Conservation (phyloP, 208 protist genomes). For the Porcisia deanei region DNA sequence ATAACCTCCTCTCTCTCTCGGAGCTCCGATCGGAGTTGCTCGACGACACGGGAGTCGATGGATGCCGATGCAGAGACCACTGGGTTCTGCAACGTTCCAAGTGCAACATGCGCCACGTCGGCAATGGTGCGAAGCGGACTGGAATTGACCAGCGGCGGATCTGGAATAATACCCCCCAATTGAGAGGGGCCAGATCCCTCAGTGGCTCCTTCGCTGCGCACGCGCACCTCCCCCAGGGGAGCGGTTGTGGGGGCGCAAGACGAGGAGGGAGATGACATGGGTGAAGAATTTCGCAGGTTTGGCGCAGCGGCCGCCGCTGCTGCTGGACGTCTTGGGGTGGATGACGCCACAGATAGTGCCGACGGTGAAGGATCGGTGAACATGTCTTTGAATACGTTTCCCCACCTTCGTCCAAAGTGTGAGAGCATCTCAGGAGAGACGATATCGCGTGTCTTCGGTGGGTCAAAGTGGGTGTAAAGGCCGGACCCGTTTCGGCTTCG, state of each 20-base stretch:
- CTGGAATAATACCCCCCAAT: background rate
- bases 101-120: background rate
- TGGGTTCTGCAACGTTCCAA: background rate
- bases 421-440: constrained; percentile 32
- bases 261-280: background rate
- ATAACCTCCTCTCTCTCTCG: constrained; percentile 37
- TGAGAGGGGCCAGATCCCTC: background rate
- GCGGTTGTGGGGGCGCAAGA: background rate
- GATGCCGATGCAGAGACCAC: background rate
- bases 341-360: background rate
- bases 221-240: background rate
- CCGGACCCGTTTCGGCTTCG: constrained; percentile 5
- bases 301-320: background rate
- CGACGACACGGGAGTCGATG: constrained; percentile 14
- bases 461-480: constrained; percentile 2
- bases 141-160: background rate
- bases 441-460: background rate
- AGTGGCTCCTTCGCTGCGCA: background rate
- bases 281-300: background rate
- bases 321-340: background rate
- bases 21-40: constrained; percentile 42
- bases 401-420: constrained; percentile 46
- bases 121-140: background rate
- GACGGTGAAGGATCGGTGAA: constrained; percentile 24
- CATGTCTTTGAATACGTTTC: constrained; percentile 48